Base-by-base conservation (phyloP, 345 rosid genomes). In the Gossypioides kirkii region DNA sequence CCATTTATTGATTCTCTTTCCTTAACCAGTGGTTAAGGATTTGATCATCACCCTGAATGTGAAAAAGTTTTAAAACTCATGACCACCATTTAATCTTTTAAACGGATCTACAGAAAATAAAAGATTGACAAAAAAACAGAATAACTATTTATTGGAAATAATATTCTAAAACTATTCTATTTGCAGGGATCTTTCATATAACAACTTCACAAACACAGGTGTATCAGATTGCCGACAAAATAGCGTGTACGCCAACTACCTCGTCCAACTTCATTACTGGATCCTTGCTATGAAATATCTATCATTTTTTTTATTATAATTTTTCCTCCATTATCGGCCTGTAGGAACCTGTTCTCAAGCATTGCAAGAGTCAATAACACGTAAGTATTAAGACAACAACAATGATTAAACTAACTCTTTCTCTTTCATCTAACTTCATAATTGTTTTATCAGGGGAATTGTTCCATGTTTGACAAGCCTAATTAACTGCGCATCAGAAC, bases 291-390 rank as follows among this genome's bases (percentile, higher is more conserved):
- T 13, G 8, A 10, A 55, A 32, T 32, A 32, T 32, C 38, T 0
- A 5, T 32, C 0, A 5, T 32, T 32, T 32, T 32, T 32, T 32
- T 5, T 32, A 0, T 32, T 32, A 32, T 32, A 32, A 32, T 32
- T 32, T 32, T 32, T 32, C 7, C 38, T n/a, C 9, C 25, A 10
- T 53, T 53, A 10, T 20, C 61, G 16, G 11, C 49, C 41, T 61
- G 2, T 63, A 85, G 88, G 77, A 85, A 85, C 79, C 71, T 83
- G 59, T 85, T 85, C 32, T 75, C 79, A 13, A 77, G 82, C 77
- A 77, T 65, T 4, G 63, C 83, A 4, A 64, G 13, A 22, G 49
- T 6, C 25, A 83, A 76, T 16, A 58, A 38, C 65, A 25, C 28
- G 60, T 55, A 55, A 55, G 60, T 56, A 32, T 5, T 32, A 32